A percentile compares a stretch with the other conserved stretches of the same genome.
These are phyloP conservation scores for Rhynchospora pubera DNA, from an alignment of 176 grass and related monocot species.

Conservation along the genomic window DNA sequence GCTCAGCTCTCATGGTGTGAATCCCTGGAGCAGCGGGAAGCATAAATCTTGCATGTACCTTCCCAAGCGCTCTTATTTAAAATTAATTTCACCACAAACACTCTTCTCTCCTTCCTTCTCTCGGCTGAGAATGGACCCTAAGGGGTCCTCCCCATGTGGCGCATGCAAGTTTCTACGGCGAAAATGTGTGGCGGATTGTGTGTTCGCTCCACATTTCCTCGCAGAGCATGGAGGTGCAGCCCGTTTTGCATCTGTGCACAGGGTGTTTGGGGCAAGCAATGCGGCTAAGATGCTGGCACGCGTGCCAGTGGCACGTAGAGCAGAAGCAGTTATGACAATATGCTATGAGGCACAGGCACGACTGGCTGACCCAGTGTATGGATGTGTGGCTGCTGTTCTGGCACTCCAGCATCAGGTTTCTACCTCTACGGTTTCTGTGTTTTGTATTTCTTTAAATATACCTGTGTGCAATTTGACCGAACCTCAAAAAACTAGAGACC, in stretches of 20 bases:
- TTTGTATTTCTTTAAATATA: neutral
- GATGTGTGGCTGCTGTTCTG: conserved; percentile 67
- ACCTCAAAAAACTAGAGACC: no score
- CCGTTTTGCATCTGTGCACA: conserved; percentile 67
- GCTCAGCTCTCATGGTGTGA: conserved; percentile 30
- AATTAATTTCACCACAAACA: conserved; percentile 1
- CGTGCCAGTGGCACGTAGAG: conserved; percentile 38
- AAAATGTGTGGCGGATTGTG: conserved; percentile 51
- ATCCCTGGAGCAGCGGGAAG: conserved; percentile 18
- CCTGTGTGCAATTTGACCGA: neutral
- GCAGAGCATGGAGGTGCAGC: conserved; percentile 28
- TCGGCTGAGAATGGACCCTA: neutral
- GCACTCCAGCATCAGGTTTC: conserved; percentile 64
- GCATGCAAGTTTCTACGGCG: conserved; percentile 95
- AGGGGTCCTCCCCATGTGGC: conserved; percentile 45
- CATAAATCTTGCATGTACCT: conserved; percentile 26
- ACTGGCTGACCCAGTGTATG: conserved; percentile 71
- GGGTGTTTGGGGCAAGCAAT: conserved; percentile 81
- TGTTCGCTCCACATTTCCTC: conserved; percentile 70
- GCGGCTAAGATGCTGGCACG: conserved; percentile 64
- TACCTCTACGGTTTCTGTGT: neutral
- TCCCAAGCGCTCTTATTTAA: neutral
- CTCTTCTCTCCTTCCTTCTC: neutral
- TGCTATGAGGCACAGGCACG: conserved; percentile 80
- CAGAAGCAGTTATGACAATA: conserved; percentile 49